These are phyloP conservation scores for Clitopilus passeckerianus DNA, from an alignment of 768 basidiomycete genomes.

Conservation along the genomic window DNA sequence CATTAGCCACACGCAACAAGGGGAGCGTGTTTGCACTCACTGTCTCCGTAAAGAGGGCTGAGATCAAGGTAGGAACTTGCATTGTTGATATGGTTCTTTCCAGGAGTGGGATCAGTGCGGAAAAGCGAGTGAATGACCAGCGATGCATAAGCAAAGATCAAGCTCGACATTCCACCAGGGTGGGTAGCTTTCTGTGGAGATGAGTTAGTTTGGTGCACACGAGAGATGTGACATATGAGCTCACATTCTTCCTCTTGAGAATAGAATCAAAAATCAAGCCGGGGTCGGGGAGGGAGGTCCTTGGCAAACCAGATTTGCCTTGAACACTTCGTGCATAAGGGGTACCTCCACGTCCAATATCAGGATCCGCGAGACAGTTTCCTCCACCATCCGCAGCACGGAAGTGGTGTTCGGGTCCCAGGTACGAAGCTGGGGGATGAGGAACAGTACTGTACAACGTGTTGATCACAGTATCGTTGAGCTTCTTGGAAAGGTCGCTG, in stretches of 20 bases:
- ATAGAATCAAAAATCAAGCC: slow-evolving; percentile 60
- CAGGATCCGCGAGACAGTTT: slow-evolving; percentile 40
- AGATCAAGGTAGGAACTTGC: slow-evolving; percentile 55
- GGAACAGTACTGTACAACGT: slow-evolving; percentile 56
- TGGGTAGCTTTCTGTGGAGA: slow-evolving; percentile 23
- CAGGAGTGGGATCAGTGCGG: slow-evolving; percentile 36
- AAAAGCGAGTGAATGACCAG: slow-evolving; percentile 60
- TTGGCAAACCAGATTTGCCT: slow-evolving; percentile 32
- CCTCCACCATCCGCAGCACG: slow-evolving; percentile 45
- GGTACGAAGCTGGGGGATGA: slow-evolving; percentile 35
- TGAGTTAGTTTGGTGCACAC: slow-evolving; percentile 6
- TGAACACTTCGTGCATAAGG: slow-evolving; percentile 53
- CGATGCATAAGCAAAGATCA: slow-evolving; percentile 65
- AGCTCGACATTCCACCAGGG: slow-evolving; percentile 52
- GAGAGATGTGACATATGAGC: slow-evolving; percentile 20
- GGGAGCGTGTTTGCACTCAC: slow-evolving; percentile 14
- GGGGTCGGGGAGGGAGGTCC: slow-evolving; percentile 46
- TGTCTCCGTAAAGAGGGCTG: slow-evolving; percentile 50
- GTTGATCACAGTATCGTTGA: slow-evolving; percentile 25
- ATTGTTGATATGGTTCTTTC: slow-evolving; percentile 36
- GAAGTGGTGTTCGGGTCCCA: slow-evolving; percentile 30
- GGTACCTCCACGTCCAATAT: slow-evolving; percentile 44
- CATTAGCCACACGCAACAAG: background rate
- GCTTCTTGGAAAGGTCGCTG: slow-evolving; percentile 11
- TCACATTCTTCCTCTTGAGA: slow-evolving; percentile 33